Conservation (phyloP, 108 stramenopile genomes). For the Cyclostephanos tholiformis region DNA sequence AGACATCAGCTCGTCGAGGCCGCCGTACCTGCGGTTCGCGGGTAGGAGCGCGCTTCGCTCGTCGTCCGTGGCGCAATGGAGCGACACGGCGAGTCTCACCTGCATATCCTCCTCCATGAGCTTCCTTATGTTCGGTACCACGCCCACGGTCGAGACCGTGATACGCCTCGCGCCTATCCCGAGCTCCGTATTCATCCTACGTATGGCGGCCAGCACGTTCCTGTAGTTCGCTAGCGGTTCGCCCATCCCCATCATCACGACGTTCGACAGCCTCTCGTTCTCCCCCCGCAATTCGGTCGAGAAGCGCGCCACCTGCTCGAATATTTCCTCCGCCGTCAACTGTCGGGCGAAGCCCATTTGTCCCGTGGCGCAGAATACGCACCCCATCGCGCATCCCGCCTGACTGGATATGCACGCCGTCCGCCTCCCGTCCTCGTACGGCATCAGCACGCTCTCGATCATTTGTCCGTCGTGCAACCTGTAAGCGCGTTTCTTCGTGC, state of each 20-base stretch:
- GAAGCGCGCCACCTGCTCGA: conserved; percentile 88
- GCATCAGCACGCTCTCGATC: conserved; percentile 97
- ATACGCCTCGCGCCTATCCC: conserved; percentile 94
- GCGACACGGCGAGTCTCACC: conserved; percentile 86
- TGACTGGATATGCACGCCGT: conserved; percentile 97
- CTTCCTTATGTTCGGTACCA: conserved; percentile 80
- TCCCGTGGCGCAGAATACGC: conserved; percentile 75
- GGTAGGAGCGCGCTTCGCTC: conserved; percentile 89
- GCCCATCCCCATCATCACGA: conserved; percentile 98
- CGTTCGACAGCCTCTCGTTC: conserved; percentile 82
- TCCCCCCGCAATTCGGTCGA: conserved; percentile 60
- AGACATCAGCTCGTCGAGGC: conserved; percentile 84
- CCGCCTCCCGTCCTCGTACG: conserved; percentile 92
- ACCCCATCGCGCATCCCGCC: conserved; percentile 97
- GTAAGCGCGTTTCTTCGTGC: conserved; percentile 93
- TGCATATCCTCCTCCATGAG: conserved; percentile 64
- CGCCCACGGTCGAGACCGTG: conserved; percentile 93
- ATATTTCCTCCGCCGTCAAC: conserved; percentile 89
- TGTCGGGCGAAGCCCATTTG: conserved; percentile 97
- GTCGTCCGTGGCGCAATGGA: conserved; percentile 92
- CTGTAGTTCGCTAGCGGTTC: conserved; percentile 93
- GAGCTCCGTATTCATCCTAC: conserved; percentile 85
- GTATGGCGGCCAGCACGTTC: conserved; percentile 87
- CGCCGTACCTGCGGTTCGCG: conserved; percentile 89
- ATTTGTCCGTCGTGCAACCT: conserved; percentile 86